Percentiles rank a stretch among this genome's conserved stretches.
Conservation (phyloP, 106 monocot genomes). For the Dendrobium catenatum region DNA sequence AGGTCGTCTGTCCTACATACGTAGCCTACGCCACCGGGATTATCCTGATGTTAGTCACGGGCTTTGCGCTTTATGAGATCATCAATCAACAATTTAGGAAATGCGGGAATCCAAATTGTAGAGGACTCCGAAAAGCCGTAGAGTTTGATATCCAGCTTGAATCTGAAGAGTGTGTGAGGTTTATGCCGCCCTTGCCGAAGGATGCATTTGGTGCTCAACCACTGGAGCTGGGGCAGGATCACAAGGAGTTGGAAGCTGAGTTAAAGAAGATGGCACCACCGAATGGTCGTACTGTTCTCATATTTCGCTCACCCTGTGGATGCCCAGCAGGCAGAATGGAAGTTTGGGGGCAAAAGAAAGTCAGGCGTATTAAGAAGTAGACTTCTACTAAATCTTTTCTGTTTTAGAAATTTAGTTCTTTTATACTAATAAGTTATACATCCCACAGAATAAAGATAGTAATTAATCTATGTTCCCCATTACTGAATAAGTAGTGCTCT, state of each 20-base stretch:
- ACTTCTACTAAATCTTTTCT: neutral
- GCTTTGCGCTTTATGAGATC: slow-evolving; percentile 43
- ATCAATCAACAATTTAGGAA: slow-evolving; percentile 53
- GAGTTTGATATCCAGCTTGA: slow-evolving; percentile 97
- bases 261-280: slow-evolving; percentile 94
- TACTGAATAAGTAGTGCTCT: neutral
- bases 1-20: slow-evolving; percentile 37
- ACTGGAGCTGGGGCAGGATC: slow-evolving; percentile 55
- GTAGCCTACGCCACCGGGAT: slow-evolving; percentile 41
- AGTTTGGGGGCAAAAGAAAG: slow-evolving; percentile 87
- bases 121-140: slow-evolving; percentile 65
- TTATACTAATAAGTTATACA: neutral
- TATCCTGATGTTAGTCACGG: slow-evolving; percentile 19
- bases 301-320: slow-evolving; percentile 79
- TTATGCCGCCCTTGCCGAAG: slow-evolving; percentile 30
- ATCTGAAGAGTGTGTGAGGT: slow-evolving; percentile 71
- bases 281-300: slow-evolving; percentile 84
- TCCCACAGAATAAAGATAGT: neutral
- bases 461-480: neutral
- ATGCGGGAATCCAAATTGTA: slow-evolving; percentile 80
- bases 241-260: slow-evolving; percentile 88
- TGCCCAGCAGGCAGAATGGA: slow-evolving; percentile 85
- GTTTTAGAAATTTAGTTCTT: neutral
- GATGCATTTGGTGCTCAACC: slow-evolving; percentile 35
- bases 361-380: slow-evolving; percentile 26